phyloP scores from a whole-genome alignment of 305 asterid species.

The Petunia hybrid region DNA sequence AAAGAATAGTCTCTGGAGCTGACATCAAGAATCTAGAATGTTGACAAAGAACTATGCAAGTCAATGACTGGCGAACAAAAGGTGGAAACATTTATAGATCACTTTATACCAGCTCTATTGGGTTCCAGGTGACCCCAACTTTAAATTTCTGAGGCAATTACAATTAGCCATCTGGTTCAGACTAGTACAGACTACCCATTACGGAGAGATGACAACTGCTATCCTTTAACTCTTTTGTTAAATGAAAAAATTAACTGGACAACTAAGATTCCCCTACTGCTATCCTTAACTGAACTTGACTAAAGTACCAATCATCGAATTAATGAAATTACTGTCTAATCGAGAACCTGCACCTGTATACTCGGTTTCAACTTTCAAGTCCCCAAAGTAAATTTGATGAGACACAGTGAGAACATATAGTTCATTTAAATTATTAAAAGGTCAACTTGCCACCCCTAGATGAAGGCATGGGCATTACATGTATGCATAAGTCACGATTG shows the following conservation, averaged over 20 bases:
- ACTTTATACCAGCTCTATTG: slow-evolving; percentile 14
- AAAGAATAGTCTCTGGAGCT: slow-evolving; percentile 51
- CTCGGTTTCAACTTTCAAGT: neutral
- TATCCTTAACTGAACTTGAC: slow-evolving; percentile 5
- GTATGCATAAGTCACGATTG: slow-evolving; percentile 7
- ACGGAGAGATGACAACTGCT: slow-evolving; percentile 18
- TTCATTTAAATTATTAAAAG: slow-evolving; percentile 4
- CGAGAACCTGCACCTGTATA: slow-evolving; percentile 24
- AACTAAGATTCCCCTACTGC: neutral
- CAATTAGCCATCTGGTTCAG: neutral
- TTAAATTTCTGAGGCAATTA: slow-evolving; percentile 21
- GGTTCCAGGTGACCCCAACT: neutral
- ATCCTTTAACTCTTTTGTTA: neutral
- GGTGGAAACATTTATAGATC: neutral
- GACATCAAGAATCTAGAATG: slow-evolving; percentile 60
- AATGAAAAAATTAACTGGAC: no score
- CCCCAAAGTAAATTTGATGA: slow-evolving; percentile 10
- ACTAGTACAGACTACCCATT: slow-evolving; percentile 14
- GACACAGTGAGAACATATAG: neutral
- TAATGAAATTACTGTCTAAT: neutral
- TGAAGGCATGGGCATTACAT: neutral
- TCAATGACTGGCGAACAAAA: neutral
- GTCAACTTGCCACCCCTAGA: slow-evolving; percentile 13
- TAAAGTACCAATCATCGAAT: slow-evolving; percentile 20
- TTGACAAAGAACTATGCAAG: slow-evolving; percentile 11